Evolutionary conservation across 2,329 filamentous ascomycete species (phyloP).

Genomic region (Diplocarpon rosae): DNA sequence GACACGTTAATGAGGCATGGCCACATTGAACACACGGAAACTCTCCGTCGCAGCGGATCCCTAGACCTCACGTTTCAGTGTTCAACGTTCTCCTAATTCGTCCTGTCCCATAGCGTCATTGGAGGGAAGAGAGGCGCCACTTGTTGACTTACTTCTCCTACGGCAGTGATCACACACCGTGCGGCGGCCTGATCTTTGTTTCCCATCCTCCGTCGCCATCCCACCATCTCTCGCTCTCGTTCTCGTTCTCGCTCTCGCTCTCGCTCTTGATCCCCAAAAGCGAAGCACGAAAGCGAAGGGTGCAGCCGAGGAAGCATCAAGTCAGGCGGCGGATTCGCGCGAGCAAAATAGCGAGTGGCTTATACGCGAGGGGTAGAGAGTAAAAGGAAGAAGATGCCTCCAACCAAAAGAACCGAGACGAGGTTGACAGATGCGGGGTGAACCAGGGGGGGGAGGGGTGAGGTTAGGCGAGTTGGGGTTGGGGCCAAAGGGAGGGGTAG

Average conservation of each 20-base stretch:
- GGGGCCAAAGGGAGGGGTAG: too few species aligned
- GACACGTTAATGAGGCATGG: slow-evolving; percentile 48
- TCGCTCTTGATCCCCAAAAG: background rate
- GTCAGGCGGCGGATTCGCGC: too few species aligned
- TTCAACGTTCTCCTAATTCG: slow-evolving; percentile 8
- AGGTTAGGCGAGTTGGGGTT: too few species aligned
- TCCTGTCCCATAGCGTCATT: background rate
- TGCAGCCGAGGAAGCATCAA: too few species aligned
- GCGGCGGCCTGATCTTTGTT: slow-evolving; percentile 20
- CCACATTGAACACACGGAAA: slow-evolving; percentile 50
- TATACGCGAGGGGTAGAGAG: too few species aligned
- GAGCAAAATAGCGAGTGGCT: too few species aligned
- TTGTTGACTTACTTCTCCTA: slow-evolving; percentile 29
- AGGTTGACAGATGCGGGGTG: too few species aligned
- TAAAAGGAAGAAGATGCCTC: too few species aligned
- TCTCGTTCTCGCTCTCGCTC: background rate
- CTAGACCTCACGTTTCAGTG: slow-evolving; percentile 21
- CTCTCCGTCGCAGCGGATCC: slow-evolving; percentile 35
- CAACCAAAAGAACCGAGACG: too few species aligned
- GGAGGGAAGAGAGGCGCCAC: background rate
- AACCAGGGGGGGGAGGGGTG: too few species aligned
- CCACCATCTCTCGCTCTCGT: slow-evolving; percentile 8
- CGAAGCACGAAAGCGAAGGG: too few species aligned
- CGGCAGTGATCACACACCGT: slow-evolving; percentile 38
- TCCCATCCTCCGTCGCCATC: slow-evolving; percentile 23